Percentiles rank a stretch among this genome's conserved stretches.
These are phyloP conservation scores for Astrephomene gubernaculifera DNA, from an alignment of 139 green algal species.

Conservation along the genomic window DNA sequence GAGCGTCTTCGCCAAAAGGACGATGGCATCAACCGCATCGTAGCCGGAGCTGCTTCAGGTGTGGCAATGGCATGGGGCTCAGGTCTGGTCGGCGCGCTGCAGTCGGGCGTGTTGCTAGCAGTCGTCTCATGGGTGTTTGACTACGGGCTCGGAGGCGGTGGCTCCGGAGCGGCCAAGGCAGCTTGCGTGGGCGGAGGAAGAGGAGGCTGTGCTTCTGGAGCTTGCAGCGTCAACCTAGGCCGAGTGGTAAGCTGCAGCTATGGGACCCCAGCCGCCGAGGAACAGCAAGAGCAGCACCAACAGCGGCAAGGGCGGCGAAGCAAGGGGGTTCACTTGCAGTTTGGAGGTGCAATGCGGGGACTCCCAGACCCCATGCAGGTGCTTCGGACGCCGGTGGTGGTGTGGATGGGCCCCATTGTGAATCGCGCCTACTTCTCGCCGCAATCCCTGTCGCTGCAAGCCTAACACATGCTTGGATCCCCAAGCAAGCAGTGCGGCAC, in stretches of 20 bases:
- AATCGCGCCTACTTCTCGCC: constrained; percentile 19
- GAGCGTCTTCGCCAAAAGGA: constrained; percentile 70
- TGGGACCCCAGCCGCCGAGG: background rate
- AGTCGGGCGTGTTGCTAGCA: constrained; percentile 18
- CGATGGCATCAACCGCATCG: constrained; percentile 73
- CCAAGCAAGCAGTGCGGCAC: too few relatives aligned
- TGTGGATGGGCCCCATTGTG: constrained; percentile 36
- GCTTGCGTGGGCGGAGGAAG: background rate
- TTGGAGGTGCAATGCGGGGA: background rate
- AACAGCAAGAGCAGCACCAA: background rate
- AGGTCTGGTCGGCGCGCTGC: background rate
- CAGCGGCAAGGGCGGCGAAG: background rate
- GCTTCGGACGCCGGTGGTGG: background rate
- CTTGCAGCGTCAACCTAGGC: constrained; percentile 2
- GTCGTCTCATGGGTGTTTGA: constrained; percentile 26
- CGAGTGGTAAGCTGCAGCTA: background rate
- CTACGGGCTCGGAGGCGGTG: background rate
- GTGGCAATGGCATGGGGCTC: constrained; percentile 8
- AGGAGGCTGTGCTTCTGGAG: background rate
- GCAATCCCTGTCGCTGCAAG: background rate
- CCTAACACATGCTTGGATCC: too few relatives aligned
- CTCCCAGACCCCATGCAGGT: background rate
- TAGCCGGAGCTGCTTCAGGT: constrained; percentile 71
- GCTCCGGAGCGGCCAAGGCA: constrained; percentile 14
- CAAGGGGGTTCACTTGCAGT: too few relatives aligned